Conservation (phyloP, 2,329 filamentous ascomycete genomes). For the Zalaria obscura region DNA sequence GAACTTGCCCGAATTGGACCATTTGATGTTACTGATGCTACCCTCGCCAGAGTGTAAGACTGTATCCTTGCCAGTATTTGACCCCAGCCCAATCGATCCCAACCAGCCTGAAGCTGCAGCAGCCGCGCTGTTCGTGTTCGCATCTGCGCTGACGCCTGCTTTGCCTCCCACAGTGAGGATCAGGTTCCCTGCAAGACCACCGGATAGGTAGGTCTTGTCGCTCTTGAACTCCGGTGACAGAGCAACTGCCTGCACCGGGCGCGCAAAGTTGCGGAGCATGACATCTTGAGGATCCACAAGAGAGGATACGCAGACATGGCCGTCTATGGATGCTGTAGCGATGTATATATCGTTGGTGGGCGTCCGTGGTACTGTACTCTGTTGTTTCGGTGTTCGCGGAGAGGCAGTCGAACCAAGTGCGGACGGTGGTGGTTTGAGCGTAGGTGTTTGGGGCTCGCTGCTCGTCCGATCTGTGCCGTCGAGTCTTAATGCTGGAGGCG, state of each 20-base stretch:
- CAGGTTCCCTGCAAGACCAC: constrained; percentile 74
- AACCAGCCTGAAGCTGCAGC: constrained; percentile 75
- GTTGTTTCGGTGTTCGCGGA: constrained; percentile 19
- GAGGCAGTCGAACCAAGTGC: not conserved
- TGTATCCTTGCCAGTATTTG: constrained; percentile 68
- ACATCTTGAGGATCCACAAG: constrained; percentile 82
- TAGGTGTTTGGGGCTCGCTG: not conserved
- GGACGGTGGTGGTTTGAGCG: not conserved
- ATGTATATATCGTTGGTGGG: constrained; percentile 88
- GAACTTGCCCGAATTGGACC: constrained; percentile 85
- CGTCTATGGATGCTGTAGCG: constrained; percentile 86
- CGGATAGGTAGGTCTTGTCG: constrained; percentile 80
- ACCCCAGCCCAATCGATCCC: constrained; percentile 68
- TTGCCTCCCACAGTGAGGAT: constrained; percentile 75
- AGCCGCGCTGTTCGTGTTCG: constrained; percentile 75
- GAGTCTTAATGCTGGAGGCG: constrained; percentile 17
- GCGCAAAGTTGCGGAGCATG: constrained; percentile 78
- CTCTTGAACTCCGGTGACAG: constrained; percentile 90
- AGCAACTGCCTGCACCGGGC: constrained; percentile 82
- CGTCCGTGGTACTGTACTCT: constrained; percentile 50
- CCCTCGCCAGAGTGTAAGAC: constrained; percentile 87
- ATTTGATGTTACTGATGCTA: constrained; percentile 79
- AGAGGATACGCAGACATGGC: constrained; percentile 84
- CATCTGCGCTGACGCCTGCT: constrained; percentile 63
- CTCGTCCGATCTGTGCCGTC: not conserved